Base-by-base conservation (phyloP, 768 basidiomycete genomes). In the Pleurotus tuoliensis region DNA sequence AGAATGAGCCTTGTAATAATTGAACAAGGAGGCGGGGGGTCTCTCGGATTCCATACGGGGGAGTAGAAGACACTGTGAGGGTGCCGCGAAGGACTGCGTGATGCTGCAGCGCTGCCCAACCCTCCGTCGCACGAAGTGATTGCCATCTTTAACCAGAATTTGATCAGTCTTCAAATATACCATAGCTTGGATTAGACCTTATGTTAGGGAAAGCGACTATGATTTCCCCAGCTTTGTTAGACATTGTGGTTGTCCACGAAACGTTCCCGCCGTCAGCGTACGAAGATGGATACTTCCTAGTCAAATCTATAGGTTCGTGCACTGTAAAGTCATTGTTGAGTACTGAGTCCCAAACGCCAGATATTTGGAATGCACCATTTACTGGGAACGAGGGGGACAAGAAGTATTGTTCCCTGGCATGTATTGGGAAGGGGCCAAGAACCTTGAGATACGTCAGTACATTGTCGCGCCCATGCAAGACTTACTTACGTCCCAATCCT, bases 41-140 rank as follows among this genome's bases (percentile, higher is more conserved):
- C 18, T 24, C 37, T 46, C 63, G 44, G 11, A 58, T 47, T 18
- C 44, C 18, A 24, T 58, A 9, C 45, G 55, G 58, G 30, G 56
- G 39, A 13, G 24, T 13, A 16, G 54, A 24, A 6, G 81, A 80
- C 15, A 94, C 58, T 1, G 79, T 85, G 4, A 94, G 57, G 8
- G 78, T 80, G 0, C 88, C 81, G 37, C 81, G 84, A 15, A 94
- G 75, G 27, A 93, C 71, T 6, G 81, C 77, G 62, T 92, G 84
- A 63, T 92, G 89, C 68, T 96, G 93, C 15, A 94, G 71, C 18
- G 82, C 86, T 20, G 92, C 87, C 93, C 93, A 94, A 11, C 93
- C 93, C 69, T 92, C 88, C 2, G 87, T 85, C 22, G 79, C 74
- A 11, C 92, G 84, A 54, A 94, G 75, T 49, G 78, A 75, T 27